These are phyloP conservation scores for Dioscorea zingiberensis DNA, from an alignment of 106 monocot species.

Conservation along the genomic window DNA sequence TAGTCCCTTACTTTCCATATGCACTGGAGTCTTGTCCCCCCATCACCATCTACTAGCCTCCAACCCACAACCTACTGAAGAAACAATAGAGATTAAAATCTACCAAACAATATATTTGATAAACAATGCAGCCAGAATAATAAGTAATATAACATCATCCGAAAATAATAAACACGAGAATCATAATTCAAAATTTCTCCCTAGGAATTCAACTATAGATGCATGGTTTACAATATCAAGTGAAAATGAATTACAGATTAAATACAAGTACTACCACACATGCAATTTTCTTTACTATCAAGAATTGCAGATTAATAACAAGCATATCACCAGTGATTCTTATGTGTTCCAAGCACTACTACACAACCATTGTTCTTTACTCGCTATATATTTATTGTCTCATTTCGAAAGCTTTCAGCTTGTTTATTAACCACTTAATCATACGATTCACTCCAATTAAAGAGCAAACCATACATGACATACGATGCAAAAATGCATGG, in stretches of 20 bases:
- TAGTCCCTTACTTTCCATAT: constrained; percentile 72
- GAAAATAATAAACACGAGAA: neutral
- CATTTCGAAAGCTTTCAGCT: too few species aligned
- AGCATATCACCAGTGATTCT: too few species aligned
- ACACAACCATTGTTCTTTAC: too few species aligned
- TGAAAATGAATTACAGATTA: neutral
- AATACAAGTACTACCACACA: neutral
- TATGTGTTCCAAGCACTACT: too few species aligned
- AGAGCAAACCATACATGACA: too few species aligned
- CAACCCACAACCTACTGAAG: constrained; percentile 72
- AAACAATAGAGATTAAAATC: constrained; percentile 2
- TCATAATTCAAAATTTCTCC: neutral
- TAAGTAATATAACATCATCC: too few species aligned
- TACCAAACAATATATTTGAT: neutral
- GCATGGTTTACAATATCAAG: neutral
- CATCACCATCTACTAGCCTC: constrained; percentile 50
- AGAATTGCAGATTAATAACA: neutral
- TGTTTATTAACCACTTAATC: too few species aligned
- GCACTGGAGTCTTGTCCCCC: constrained; percentile 43
- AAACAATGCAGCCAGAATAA: neutral
- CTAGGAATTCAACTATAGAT: neutral
- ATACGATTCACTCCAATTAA: too few species aligned
- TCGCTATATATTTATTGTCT: too few species aligned
- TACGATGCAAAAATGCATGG: too few species aligned
- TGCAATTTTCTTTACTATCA: too few species aligned